Evolutionary conservation across 1,284 basidiomycete genomes (phyloP).

Genomic region (Fomes fomentarius): DNA sequence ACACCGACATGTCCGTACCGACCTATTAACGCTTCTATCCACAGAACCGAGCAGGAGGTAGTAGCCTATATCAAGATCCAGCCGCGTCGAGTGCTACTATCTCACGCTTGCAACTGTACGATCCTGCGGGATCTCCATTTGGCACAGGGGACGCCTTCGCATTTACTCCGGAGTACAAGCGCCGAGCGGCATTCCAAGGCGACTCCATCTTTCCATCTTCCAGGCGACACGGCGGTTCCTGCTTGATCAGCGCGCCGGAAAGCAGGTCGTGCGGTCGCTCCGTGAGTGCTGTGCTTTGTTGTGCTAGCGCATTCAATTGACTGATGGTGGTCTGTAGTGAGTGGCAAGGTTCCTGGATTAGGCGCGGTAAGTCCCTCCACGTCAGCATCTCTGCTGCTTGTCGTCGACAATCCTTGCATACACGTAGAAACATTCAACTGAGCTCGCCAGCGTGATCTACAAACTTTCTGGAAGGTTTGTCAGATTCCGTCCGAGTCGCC

Average conservation of each 20-base stretch:
- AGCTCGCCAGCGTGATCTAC: slow-evolving; percentile 24
- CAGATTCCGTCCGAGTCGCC: slow-evolving; percentile 37
- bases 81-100: slow-evolving; percentile 14
- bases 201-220: slow-evolving; percentile 56
- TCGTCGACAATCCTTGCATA: neutral
- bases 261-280: slow-evolving; percentile 52
- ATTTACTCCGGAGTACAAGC: slow-evolving; percentile 51
- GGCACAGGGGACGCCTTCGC: slow-evolving; percentile 46
- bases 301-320: neutral
- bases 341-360: slow-evolving; percentile 46
- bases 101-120: slow-evolving; percentile 35
- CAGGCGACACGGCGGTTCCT: slow-evolving; percentile 44
- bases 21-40: neutral
- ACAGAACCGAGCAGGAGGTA: slow-evolving; percentile 19
- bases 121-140: slow-evolving; percentile 54
- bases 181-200: slow-evolving; percentile 50
- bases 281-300: slow-evolving; percentile 33
- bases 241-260: slow-evolving; percentile 38
- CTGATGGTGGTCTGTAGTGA: slow-evolving; percentile 37
- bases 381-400: neutral
- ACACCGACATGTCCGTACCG: neutral
- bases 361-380: slow-evolving; percentile 42
- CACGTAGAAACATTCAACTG: slow-evolving; percentile 22
- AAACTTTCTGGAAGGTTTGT: slow-evolving; percentile 25
- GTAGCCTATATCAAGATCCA: slow-evolving; percentile 19